Percentiles rank a stretch among this genome's conserved stretches.
Evolutionary conservation across 176 grass and related monocot genomes (phyloP).

Genomic region (Rhynchospora pubera): DNA sequence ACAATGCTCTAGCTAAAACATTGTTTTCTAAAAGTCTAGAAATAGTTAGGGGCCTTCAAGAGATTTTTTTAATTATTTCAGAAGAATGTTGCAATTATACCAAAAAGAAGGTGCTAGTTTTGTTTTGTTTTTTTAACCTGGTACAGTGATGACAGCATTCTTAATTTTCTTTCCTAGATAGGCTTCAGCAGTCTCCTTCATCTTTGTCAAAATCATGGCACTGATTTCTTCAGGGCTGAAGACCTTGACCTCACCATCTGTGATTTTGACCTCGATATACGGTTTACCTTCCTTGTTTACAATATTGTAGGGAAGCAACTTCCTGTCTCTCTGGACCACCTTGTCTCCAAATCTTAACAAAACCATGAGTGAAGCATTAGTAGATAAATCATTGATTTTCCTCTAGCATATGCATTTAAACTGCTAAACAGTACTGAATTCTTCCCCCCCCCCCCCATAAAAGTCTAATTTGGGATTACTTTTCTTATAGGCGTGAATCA

Average conservation of each 20-base stretch:
- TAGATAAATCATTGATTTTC: too few species aligned
- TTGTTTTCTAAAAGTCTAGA: too few species aligned
- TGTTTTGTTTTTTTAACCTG: slow-evolving; percentile 20
- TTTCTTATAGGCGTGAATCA: too few species aligned
- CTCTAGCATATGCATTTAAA: too few species aligned
- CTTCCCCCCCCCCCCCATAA: too few species aligned
- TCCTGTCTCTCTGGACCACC: slow-evolving; percentile 60
- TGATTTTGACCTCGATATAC: slow-evolving; percentile 45
- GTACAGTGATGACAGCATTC: slow-evolving; percentile 58
- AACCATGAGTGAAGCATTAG: background rate
- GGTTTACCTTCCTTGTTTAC: slow-evolving; percentile 57
- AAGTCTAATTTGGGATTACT: too few species aligned
- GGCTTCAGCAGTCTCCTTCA: slow-evolving; percentile 63
- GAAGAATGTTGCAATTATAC: background rate
- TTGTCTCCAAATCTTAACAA: slow-evolving; percentile 35
- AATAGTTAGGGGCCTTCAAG: too few species aligned
- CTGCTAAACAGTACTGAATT: too few species aligned
- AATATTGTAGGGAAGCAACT: slow-evolving; percentile 54
- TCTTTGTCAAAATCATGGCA: slow-evolving; percentile 63
- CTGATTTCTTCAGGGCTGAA: slow-evolving; percentile 69
- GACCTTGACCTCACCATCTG: slow-evolving; percentile 44
- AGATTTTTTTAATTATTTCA: too few species aligned
- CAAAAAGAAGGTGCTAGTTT: background rate
- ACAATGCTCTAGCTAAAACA: too few species aligned
- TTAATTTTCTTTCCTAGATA: slow-evolving; percentile 59